A percentile compares a stretch with the other conserved stretches of the same genome.
Conservation (phyloP, 331 rosid genomes). For the Pyracantha coccinea region DNA sequence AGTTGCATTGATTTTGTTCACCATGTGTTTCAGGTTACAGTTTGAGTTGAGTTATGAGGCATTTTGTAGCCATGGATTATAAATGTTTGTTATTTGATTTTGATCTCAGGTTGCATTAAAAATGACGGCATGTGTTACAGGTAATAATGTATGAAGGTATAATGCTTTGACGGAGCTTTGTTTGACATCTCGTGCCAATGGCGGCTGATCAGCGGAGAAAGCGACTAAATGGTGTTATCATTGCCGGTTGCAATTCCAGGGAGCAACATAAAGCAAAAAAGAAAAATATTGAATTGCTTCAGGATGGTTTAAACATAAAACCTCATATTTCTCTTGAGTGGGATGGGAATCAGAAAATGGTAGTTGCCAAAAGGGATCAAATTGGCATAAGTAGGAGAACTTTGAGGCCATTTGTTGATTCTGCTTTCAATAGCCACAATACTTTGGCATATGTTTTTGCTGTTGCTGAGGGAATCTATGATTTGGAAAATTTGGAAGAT, state of each 20-base stretch:
- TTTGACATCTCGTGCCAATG: slow-evolving; percentile 37
- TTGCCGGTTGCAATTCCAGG: slow-evolving; percentile 44
- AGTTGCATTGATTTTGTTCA: not conserved
- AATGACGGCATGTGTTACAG: not conserved
- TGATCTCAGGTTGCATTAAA: slow-evolving; percentile 5
- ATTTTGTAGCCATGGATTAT: not conserved
- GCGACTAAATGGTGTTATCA: slow-evolving; percentile 53
- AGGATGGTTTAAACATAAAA: slow-evolving; percentile 43
- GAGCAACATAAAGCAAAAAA: slow-evolving; percentile 58
- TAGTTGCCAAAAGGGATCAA: slow-evolving; percentile 82
- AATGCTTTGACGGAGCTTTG: slow-evolving; percentile 6
- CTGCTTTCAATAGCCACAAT: slow-evolving; percentile 30
- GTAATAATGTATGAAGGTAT: slow-evolving; percentile 6
- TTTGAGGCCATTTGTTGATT: slow-evolving; percentile 40
- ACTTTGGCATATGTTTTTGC: slow-evolving; percentile 61
- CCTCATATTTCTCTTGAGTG: slow-evolving; percentile 76
- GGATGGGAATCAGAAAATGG: slow-evolving; percentile 65
- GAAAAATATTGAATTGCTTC: slow-evolving; percentile 38
- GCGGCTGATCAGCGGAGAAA: slow-evolving; percentile 91
- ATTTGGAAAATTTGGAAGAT: slow-evolving; percentile 52
- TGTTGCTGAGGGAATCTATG: slow-evolving; percentile 66
- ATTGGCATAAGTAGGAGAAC: slow-evolving; percentile 75
- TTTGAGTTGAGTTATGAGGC: not conserved
- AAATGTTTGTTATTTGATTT: not conserved
- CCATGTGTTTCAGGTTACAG: not conserved